Conservation (phyloP, 2,329 filamentous ascomycete species). For the Sphaerulina vaccinii region DNA sequence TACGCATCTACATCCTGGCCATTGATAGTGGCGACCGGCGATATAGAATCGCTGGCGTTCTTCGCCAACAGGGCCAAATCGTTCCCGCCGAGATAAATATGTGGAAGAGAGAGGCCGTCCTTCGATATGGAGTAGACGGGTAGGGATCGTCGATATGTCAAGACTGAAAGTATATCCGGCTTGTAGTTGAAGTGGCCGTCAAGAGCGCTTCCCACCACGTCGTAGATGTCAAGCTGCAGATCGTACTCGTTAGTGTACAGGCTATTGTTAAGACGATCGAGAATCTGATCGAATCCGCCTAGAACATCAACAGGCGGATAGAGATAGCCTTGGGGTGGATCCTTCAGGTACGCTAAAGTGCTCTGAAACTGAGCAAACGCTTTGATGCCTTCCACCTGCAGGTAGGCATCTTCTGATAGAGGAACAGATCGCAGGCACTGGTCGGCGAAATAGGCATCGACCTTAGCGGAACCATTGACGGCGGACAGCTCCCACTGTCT, state of each 20-base stretch:
- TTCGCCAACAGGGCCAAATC: not conserved
- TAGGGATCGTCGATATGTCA: slow-evolving; percentile 34
- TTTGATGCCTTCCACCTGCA: slow-evolving; percentile 10
- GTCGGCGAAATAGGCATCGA: not conserved
- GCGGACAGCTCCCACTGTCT: not conserved
- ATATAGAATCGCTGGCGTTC: slow-evolving; percentile 21
- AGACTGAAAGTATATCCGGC: slow-evolving; percentile 40
- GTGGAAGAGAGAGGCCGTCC: slow-evolving; percentile 39
- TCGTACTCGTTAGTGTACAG: slow-evolving; percentile 43
- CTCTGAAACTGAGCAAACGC: slow-evolving; percentile 39
- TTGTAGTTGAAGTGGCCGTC: slow-evolving; percentile 43
- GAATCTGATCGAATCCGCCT: slow-evolving; percentile 39
- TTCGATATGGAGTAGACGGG: slow-evolving; percentile 32
- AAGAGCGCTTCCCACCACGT: slow-evolving; percentile 39
- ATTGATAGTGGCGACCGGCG: slow-evolving; percentile 42
- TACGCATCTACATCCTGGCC: slow-evolving; percentile 37
- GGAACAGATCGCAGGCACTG: not conserved
- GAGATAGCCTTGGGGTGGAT: slow-evolving; percentile 37
- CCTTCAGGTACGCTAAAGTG: slow-evolving; percentile 41
- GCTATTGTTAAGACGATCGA: slow-evolving; percentile 32
- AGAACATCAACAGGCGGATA: slow-evolving; percentile 42
- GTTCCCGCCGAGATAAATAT: slow-evolving; percentile 38
- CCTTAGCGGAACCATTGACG: not conserved
- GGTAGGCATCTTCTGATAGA: not conserved
- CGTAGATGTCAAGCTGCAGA: slow-evolving; percentile 40